Conservation (phyloP, 31 red algal genomes). For the Odonthalia washingtoniensis region DNA sequence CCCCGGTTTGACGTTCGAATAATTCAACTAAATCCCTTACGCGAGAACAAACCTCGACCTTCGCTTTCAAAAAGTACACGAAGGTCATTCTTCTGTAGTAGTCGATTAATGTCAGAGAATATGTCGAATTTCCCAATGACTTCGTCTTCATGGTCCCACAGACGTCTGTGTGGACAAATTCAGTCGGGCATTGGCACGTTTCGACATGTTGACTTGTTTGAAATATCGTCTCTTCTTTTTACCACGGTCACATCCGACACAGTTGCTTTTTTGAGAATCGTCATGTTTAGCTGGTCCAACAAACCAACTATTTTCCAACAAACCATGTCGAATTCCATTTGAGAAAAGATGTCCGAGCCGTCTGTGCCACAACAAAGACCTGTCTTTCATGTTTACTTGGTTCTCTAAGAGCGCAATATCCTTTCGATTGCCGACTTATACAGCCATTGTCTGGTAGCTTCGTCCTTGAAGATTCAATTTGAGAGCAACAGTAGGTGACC, state of each 20-base stretch:
- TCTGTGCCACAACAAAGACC: neutral
- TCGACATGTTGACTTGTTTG: neutral
- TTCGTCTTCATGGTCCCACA: constrained; percentile 27
- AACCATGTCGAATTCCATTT: neutral
- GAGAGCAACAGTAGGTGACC: neutral
- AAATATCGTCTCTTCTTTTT: neutral
- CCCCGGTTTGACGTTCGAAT: constrained; percentile 8
- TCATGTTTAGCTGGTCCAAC: neutral
- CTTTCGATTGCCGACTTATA: no score
- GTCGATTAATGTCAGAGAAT: constrained; percentile 36
- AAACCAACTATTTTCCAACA: neutral
- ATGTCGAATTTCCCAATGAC: constrained; percentile 18
- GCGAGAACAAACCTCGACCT: neutral
- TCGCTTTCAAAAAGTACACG: constrained; percentile 34
- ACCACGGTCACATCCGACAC: constrained; percentile 10
- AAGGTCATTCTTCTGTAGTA: constrained; percentile 33
- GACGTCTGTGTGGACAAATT: constrained; percentile 19
- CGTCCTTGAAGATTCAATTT: neutral
- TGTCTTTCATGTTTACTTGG: neutral
- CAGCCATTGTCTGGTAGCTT: neutral
- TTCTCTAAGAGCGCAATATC: neutral
- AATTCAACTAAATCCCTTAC: neutral
- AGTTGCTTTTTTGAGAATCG: neutral
- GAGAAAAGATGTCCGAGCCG: neutral
- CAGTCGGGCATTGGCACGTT: neutral